These are phyloP conservation scores for Isabelozyma pseudorhagii DNA, from an alignment of 805 yeast species.

Conservation along the genomic window DNA sequence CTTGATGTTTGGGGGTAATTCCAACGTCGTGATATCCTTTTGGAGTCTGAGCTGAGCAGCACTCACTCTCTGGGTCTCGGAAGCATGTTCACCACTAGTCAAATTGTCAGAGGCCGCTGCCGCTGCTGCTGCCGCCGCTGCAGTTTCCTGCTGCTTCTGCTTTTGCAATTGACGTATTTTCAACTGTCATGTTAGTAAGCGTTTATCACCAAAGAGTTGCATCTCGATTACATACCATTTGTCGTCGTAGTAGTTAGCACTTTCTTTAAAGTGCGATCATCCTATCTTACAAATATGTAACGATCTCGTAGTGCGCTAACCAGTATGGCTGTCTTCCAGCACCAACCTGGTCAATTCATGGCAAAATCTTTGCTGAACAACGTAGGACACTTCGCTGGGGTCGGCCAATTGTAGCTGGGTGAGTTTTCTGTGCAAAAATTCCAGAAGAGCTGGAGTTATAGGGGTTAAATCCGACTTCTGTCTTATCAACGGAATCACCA, in stretches of 20 bases:
- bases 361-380: not conserved
- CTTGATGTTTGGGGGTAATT: slow-evolving; percentile 56
- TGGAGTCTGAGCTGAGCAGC: slow-evolving; percentile 76
- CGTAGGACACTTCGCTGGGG: not conserved
- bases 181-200: slow-evolving; percentile 29
- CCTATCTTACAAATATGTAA: not conserved
- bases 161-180: slow-evolving; percentile 59
- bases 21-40: slow-evolving; percentile 70
- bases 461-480: not conserved
- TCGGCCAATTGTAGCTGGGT: not conserved
- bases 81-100: not conserved
- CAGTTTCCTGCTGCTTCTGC: slow-evolving; percentile 48
- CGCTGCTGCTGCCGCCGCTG: slow-evolving; percentile 23
- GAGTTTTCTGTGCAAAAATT: not conserved
- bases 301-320: not conserved
- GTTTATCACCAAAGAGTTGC: no score
- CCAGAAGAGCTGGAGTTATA: not conserved
- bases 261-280: not conserved
- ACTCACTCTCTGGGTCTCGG: slow-evolving; percentile 20
- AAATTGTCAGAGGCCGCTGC: slow-evolving; percentile 15
- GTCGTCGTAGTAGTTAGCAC: not conserved
- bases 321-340: not conserved
- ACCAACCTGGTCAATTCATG: not conserved
- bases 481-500: not conserved
- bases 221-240: not conserved